These are phyloP conservation scores for Euphorbia lathyris DNA, from an alignment of 345 rosid genomes.

Conservation along the genomic window DNA sequence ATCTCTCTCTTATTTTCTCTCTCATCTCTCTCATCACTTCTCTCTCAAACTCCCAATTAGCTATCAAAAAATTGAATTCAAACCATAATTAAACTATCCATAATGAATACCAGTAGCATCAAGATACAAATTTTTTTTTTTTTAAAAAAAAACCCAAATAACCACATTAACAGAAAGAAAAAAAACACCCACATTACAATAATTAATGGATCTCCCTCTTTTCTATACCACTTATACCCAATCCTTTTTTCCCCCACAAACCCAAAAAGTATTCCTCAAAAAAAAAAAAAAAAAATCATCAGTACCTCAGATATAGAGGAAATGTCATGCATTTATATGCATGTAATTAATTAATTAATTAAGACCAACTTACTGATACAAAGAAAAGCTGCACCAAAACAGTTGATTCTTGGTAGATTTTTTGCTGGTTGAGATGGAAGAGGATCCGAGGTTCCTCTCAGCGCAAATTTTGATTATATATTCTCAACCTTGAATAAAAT, in stretches of 20 bases:
- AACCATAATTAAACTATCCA: not conserved
- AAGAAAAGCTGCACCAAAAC: conserved; percentile 33
- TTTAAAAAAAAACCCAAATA: conserved; percentile 6
- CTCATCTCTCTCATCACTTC: too few relatives aligned
- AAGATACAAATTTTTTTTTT: conserved; percentile 7
- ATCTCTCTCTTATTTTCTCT: too few relatives aligned
- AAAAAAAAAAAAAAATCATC: conserved; percentile 5
- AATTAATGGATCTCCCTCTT: conserved; percentile 46
- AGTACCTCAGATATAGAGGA: conserved; percentile 26
- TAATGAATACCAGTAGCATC: not conserved
- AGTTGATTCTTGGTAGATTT: conserved; percentile 6
- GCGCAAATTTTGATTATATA: conserved; percentile 36
- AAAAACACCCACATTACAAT: conserved; percentile 25
- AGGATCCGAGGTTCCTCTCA: conserved; percentile 97
- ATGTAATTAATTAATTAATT: conserved; percentile 19
- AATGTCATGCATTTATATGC: conserved; percentile 34
- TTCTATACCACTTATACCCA: conserved; percentile 43
- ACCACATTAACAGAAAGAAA: not conserved
- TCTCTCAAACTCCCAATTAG: not conserved
- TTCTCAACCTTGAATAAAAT: conserved; percentile 44
- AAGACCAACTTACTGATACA: conserved; percentile 33
- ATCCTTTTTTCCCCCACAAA: conserved; percentile 12
- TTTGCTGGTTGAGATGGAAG: conserved; percentile 51
- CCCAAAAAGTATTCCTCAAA: conserved; percentile 8
- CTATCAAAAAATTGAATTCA: not conserved